Evolutionary conservation across 148 eudicot species (phyloP).

Genomic region (Rhododendron mucronatum): DNA sequence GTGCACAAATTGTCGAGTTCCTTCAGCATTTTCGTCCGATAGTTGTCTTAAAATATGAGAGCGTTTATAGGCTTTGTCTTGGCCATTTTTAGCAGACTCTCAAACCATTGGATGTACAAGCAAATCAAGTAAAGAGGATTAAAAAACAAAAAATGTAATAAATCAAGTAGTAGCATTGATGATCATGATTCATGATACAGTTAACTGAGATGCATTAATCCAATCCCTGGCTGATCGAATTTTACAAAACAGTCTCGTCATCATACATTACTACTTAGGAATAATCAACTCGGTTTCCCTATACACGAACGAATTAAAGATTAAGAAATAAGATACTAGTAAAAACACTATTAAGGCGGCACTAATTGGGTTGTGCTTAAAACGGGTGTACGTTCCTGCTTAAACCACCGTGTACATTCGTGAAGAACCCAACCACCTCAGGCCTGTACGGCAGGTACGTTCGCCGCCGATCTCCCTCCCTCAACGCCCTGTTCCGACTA

Average conservation of each 20-base stretch:
- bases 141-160: not conserved
- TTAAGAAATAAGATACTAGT: too few species aligned
- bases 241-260: not conserved
- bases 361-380: constrained; percentile 11
- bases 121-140: not conserved
- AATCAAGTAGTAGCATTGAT: not conserved
- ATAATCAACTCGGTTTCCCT: not conserved
- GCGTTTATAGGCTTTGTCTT: too few species aligned
- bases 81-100: not conserved
- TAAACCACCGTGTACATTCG: constrained; percentile 57
- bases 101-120: not conserved
- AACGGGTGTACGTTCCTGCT: constrained; percentile 87
- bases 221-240: not conserved
- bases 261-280: not conserved
- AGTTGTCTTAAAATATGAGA: too few species aligned
- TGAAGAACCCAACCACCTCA: constrained; percentile 79
- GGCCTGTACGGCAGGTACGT: constrained; percentile 77
- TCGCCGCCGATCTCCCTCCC: constrained; percentile 41
- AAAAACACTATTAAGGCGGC: not conserved
- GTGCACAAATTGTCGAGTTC: too few species aligned
- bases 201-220: not conserved
- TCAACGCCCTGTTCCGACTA: constrained; percentile 34
- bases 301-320: not conserved
- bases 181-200: not conserved
- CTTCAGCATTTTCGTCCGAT: too few species aligned